Base-by-base conservation (phyloP, 306 rosid genomes). In the Pyrus betulifolia region DNA sequence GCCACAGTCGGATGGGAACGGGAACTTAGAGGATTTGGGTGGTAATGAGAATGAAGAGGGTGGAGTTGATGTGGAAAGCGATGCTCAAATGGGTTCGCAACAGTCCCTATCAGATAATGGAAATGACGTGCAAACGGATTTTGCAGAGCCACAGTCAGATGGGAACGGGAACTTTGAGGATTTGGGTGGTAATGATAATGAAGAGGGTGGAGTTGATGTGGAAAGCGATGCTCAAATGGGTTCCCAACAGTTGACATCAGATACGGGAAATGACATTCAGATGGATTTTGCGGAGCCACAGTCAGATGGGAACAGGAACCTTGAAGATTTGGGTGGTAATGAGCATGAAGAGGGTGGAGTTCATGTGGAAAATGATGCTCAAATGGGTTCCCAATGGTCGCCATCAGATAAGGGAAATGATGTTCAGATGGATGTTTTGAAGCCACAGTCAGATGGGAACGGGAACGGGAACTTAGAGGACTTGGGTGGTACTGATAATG, bases 181-280 rank as follows among this genome's bases (percentile, higher is more conserved):
- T 14, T 65, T 55, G 74, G 67, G 78, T 58, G 19, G 19, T 49
- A 49, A 49, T 49, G 54, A 49, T 4, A 14, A 49, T 49, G 54
- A 49, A 69, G 54, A 49, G 54, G 72, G 35, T 42, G 62, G 35
- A 22, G 67, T 73, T 79, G 88, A 57, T 65, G 54, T 61, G 42
- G 42, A 38, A 49, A 62, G n/a, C 25, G 74, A 74, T 71, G 76
- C 46, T 38, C 65, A 45, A 27, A 40, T 51, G 71, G 74, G 27
- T 3, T 62, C 22, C 14, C 8, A 14, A 55, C 30, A 3, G 19
- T 52, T 2, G 27, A 28, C 19, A 1, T 2, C 22, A 33, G 57
- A 12, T 12, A 11, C 31, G 25, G 25, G 25, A 25, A 25, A 25
- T 25, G 25, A 25, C 25, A 1, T 40, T 67, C 55, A 46, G 28